Conservation (phyloP, 495 filamentous ascomycete genomes). For the Podospora bellae-mahoneyi region DNA sequence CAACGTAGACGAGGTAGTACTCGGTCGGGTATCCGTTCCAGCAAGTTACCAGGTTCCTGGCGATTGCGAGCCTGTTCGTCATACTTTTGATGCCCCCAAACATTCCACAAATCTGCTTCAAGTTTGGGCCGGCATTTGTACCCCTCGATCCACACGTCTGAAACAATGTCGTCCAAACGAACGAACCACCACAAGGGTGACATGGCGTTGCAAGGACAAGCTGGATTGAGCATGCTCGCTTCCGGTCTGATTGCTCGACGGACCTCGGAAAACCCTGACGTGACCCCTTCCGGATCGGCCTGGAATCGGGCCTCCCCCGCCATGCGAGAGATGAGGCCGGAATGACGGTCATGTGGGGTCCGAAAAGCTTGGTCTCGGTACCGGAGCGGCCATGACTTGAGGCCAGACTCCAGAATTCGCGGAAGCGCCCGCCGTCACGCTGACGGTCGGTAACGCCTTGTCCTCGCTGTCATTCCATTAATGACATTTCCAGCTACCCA, state of each 20-base stretch:
- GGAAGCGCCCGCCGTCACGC: neutral
- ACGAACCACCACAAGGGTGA: neutral
- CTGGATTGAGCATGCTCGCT: neutral
- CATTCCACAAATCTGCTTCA: neutral
- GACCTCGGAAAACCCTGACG: neutral
- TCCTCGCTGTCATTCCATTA: neutral
- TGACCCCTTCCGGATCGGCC: neutral
- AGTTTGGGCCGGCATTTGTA: neutral
- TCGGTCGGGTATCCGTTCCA: neutral
- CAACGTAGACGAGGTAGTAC: neutral
- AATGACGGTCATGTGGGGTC: neutral
- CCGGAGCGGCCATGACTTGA: neutral
- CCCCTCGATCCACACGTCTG: neutral
- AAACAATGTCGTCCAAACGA: neutral
- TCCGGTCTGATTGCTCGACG: neutral
- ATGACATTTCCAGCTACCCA: neutral
- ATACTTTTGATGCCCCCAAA: neutral
- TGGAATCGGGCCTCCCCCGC: neutral
- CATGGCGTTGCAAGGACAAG: neutral
- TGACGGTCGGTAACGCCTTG: neutral
- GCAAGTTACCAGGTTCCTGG: neutral
- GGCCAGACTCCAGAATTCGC: neutral
- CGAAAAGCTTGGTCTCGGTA: neutral
- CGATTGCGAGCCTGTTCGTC: neutral
- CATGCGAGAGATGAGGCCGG: neutral